Evolutionary conservation across 1,284 basidiomycete genomes (phyloP), one percentile per base, ranked within the genome.

Genomic region (Sanghuangporus baumii): DNA sequence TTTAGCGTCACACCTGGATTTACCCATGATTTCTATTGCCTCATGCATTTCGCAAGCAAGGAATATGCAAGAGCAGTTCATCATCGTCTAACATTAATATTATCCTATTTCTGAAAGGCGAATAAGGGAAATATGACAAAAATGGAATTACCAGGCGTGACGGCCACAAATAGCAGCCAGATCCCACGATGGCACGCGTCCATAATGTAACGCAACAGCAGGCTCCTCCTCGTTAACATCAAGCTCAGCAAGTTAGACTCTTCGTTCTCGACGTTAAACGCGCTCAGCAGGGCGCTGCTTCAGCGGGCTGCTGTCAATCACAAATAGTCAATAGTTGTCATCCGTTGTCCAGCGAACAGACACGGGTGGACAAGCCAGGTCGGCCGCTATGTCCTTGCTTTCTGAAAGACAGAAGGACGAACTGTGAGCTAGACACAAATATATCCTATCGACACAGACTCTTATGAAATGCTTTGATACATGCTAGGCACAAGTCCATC

Each of bases 401-500:
- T 81, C 82, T 20, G 81, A 83, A 64, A 72, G 82, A 43, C 85
- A 86, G 70, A 82, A 81, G 72, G 84, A 86, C 68, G 85, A 87
- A 71, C 78, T 87, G 81, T 84, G 69, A 62, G 64, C 43, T 46
- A n/a, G 38, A 36, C 52, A 54, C 52, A 16, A 11, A 7, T 11
- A 37, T 54, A 8, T 54, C 31, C 31, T 31, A 37, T 54, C 52
- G 9, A 38, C 23, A 14, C 31, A 16, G 23, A 36, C 36, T 37
- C 52, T 36, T 18, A 37, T 37, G 11, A n/a, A 8, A 12, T 43
- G 47, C 38, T 51, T 43, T 41, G 37, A 2, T 34, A 36, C 47
- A 26, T 41, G 37, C 34, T 43, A 85, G 84, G 11, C 81, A 86
- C 72, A 81, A 81, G 65, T 80, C 84, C n/a, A 81, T 87, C 67